Evolutionary conservation across 306 rosid species (phyloP), one percentile per base, ranked within the genome.

Genomic region (Argentina anserina): DNA sequence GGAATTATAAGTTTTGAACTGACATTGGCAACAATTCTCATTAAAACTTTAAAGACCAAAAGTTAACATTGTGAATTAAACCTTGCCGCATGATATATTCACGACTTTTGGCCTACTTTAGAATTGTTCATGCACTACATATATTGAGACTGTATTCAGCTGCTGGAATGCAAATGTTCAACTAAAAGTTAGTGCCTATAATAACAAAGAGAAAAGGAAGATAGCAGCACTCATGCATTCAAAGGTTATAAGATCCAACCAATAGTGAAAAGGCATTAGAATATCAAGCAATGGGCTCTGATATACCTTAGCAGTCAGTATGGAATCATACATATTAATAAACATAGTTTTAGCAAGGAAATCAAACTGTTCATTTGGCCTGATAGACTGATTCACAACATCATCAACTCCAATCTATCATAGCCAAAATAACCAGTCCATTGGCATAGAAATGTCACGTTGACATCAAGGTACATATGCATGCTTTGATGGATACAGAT

Each of bases 391-490:
- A 49, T 46, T 46, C 31, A 49, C n/a, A 49, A 69, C 20, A 47
- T 33, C 20, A 47, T 18, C 13, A 12, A n/a, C 47, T 9, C 23
- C 12, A n/a, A 12, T n/a, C n/a, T 6, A 67, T 2, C 33, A 29
- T 18, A 28, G 13, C 71, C 39, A 21, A 9, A 46, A n/a, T 33
- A 47, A 69, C 33, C 53, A n/a, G n/a, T n/a, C n/a, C n/a, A n/a
- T n/a, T n/a, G 17, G 15, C 33, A 7, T 12, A 11, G 18, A 31
- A 20, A 20, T 69, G 61, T 7, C n/a, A 47, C n/a, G 40, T 45
- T 67, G 4, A 15, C 61, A 47, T 31, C 73, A 69, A 47, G 21
- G 73, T 15, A 39, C 65, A 70, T 9, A 53, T 7, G 74, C 25
- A 70, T 23, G 37, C 65, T 53, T 52, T 13, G 11, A 52, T 12